A percentile compares a stretch with the other conserved stretches of the same genome.
Conservation (phyloP, 2,329 filamentous ascomycete genomes). For the Chaetomium olivaceum region DNA sequence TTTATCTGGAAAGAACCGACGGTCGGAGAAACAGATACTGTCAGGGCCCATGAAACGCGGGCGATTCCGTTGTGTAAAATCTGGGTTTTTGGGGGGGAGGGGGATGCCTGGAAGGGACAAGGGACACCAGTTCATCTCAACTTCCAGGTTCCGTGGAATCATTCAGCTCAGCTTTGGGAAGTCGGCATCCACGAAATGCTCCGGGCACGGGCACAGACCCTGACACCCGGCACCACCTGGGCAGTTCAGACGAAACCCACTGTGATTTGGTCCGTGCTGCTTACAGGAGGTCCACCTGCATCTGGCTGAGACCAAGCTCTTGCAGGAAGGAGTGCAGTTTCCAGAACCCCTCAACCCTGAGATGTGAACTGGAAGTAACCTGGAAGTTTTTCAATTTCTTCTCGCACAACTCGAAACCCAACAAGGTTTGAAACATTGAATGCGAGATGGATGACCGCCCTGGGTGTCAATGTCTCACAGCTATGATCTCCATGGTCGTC, state of each 20-base stretch:
- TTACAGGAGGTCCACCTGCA: constrained; percentile 23
- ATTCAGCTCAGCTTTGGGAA: not conserved
- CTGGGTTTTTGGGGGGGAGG: not conserved
- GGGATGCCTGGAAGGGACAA: too few species aligned
- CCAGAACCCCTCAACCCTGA: not conserved
- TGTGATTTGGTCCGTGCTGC: constrained; percentile 26
- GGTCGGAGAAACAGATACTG: not conserved
- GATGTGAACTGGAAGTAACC: too few species aligned
- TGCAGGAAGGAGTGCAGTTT: constrained; percentile 12
- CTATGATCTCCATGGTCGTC: constrained; percentile 16
- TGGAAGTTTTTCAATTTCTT: not conserved
- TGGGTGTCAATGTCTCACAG: constrained; percentile 21
- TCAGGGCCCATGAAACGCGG: not conserved
- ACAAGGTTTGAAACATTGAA: constrained; percentile 19
- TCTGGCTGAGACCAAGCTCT: constrained; percentile 5
- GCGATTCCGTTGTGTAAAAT: not conserved
- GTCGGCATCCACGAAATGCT: not conserved
- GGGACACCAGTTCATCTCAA: not conserved
- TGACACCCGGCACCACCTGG: not conserved
- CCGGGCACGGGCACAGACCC: not conserved
- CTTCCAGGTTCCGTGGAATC: not conserved
- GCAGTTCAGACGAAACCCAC: not conserved
- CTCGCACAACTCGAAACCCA: not conserved
- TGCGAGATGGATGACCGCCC: constrained; percentile 11
- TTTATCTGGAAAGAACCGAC: not conserved